Percentiles rank a stretch among this genome's conserved stretches.
Evolutionary conservation across 2,329 filamentous ascomycete species (phyloP).

Genomic region (Aspergillus sp.): DNA sequence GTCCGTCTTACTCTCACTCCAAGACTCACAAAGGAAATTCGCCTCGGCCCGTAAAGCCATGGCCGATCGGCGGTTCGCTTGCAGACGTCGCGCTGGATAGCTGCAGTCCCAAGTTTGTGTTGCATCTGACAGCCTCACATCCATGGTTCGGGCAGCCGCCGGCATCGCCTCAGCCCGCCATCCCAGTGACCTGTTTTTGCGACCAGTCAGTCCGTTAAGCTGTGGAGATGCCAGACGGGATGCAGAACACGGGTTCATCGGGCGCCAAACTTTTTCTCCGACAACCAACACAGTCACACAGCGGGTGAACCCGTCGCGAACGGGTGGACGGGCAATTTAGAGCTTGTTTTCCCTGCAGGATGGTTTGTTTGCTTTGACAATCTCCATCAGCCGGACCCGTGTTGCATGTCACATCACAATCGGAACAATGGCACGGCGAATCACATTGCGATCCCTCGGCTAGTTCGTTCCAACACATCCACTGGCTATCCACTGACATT

Average conservation of each 20-base stretch:
- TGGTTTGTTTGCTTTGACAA: background rate
- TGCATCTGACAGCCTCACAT: background rate
- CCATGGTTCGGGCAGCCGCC: background rate
- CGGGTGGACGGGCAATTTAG: no score
- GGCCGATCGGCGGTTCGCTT: no score
- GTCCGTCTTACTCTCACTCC: no score
- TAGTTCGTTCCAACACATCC: background rate
- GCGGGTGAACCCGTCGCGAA: no score
- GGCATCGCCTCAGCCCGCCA: constrained; percentile 3
- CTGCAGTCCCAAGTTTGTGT: background rate
- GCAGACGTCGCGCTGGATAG: no score
- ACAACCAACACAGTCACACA: no score
- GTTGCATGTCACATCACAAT: background rate
- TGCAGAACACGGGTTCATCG: no score
- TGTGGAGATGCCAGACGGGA: no score
- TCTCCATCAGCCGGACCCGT: background rate
- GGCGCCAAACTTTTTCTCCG: no score
- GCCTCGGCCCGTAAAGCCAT: no score
- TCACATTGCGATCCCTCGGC: no score
- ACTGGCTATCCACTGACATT: background rate
- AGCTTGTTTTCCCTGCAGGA: background rate
- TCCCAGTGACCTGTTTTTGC: background rate
- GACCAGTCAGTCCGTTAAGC: background rate
- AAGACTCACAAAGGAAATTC: no score
- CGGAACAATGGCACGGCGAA: background rate